Evolutionary conservation across 306 rosid genomes (phyloP), one percentile per base, ranked within the genome.

Genomic region (Heteromeles arbutifolia): DNA sequence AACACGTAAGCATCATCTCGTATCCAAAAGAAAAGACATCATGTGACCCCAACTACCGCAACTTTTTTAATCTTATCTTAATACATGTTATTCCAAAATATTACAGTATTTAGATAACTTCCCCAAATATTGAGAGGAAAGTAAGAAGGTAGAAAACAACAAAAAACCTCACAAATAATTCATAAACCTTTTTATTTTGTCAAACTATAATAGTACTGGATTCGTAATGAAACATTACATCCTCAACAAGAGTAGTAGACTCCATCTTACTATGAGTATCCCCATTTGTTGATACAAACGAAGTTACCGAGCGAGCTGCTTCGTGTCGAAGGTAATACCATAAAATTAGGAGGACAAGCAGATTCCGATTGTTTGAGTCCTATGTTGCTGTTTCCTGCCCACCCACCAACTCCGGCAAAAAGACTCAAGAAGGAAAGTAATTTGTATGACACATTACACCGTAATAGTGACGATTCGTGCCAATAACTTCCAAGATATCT

Each of bases 331-430:
- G 39, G 39, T 34, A 34, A 34, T 34, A 34, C 39, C 39, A 62
- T 28, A 15, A 62, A 13, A 34, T 62, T 26, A 34, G 21, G 45
- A 13, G 54, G 70, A 37, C 44, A 25, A 59, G 67, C 31, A 65
- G 59, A 67, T 58, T 77, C 69, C 71, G 67, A 67, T 50, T 58
- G 78, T 72, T 29, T 3, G 52, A 57, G 34, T 71, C 45, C 39
- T 78, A 72, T 22, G 72, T 67, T 67, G 75, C 72, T 48, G 5
- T 77, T 75, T 77, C 12, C 72, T 58, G 62, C 67, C 65, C 67
- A 77, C 81, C 63, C 67, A 72, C 81, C 72, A 59, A 48, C 75
- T 57, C 58, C 37, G 59, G 65, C 78, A 71, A 77, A 43, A 41
- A 19, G 53, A 19, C 58, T 18, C 12, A 9, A 41, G 44, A 41